Evolutionary conservation across 129 eudicot species (phyloP), one percentile per base, ranked within the genome.

Genomic region (Flaveria brownii): DNA sequence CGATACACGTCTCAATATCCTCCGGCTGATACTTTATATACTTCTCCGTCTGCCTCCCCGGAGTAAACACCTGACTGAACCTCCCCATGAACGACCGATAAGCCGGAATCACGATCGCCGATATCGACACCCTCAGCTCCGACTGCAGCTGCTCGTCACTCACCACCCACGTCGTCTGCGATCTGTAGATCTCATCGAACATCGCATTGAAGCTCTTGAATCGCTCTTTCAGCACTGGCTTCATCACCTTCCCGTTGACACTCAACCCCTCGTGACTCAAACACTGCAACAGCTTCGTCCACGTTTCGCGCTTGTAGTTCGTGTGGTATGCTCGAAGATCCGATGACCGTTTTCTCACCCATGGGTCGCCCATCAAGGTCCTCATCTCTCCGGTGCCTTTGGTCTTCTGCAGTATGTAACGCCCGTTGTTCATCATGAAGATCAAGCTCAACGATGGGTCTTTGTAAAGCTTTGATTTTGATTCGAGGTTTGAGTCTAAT

Each of bases 31-130:
- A 87, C 89, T 92, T 92, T 4, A 92, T 82, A 64, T 92, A 92
- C 82, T 92, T 92, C 79, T 92, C 97, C 33, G 91, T 84, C 41
- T 92, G 97, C 79, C 96, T 87, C 43, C 96, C 96, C 10, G 97
- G 90, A 9, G 97, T 89, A 33, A 92, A 92, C 8, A 63, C 62
- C 52, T 86, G 93, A 42, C 93, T 84, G 56, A 82, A 92, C 90
- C 97, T 87, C 33, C 81, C 97, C 88, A 92, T 75, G 70, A 89
- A 92, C 2, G 97, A 86, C 76, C 97, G 18, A 45, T 92, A 92
- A 2, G 97, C 96, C 18, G 97, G 97, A 9, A 88, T 84, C 42
- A 92, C 92, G 28, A 92, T 84, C 17, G 93, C 84, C 2, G 96
- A 83, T 73, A 92, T 87, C 0, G 97, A 92, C 30, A 92, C 97